These are phyloP conservation scores for Agastache rugosa DNA, from an alignment of 257 asterid species.

Conservation along the genomic window DNA sequence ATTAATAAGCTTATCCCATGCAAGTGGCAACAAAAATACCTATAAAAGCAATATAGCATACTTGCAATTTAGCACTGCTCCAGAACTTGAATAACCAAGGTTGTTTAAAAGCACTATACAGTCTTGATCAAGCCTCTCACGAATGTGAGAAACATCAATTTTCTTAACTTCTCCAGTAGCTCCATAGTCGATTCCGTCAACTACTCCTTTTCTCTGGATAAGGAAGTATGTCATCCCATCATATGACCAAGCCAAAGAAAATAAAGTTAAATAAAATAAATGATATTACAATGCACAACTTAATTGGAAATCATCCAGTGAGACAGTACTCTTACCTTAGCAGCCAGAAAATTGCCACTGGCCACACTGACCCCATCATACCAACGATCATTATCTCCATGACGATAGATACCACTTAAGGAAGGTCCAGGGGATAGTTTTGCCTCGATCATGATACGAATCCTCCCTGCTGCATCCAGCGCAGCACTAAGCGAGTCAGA, in stretches of 20 bases:
- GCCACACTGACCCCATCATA: conserved; percentile 81
- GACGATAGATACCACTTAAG: conserved; percentile 71
- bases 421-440: conserved; percentile 94
- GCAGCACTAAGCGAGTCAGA: conserved; percentile 80
- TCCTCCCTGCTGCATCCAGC: conserved; percentile 81
- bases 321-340: conserved; percentile 61
- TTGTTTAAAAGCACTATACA: conserved; percentile 76
- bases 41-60: conserved; percentile 63
- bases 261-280: background rate
- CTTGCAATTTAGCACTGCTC: conserved; percentile 97
- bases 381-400: conserved; percentile 78
- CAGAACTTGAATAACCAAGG: conserved; percentile 96
- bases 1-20: conserved; percentile 33
- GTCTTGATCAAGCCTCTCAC: conserved; percentile 80
- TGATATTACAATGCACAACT: background rate
- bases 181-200: conserved; percentile 81
- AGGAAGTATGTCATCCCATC: conserved; percentile 18
- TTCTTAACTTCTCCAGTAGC: conserved; percentile 98
- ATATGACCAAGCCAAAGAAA: background rate
- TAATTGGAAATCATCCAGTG: background rate
- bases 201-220: conserved; percentile 89
- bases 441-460: conserved; percentile 70
- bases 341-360: conserved; percentile 82
- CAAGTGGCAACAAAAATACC: conserved; percentile 56
- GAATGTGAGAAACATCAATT: conserved; percentile 81